Conservation (phyloP, 495 filamentous ascomycete species). For the Penicillium longicatenatum region DNA sequence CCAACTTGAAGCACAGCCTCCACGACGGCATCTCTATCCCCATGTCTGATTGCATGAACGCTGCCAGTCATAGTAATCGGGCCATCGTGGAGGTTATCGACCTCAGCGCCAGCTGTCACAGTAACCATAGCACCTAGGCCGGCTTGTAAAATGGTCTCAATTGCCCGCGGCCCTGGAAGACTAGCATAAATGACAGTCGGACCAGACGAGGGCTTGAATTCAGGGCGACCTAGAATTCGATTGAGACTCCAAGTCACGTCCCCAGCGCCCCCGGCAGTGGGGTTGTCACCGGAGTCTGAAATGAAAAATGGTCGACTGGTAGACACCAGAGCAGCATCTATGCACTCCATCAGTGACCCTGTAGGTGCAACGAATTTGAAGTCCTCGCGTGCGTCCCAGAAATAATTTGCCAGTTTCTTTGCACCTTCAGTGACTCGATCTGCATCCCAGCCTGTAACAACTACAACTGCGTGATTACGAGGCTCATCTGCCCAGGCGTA, state of each 20-base stretch:
- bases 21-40: constrained; percentile 49
- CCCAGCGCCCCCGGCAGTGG: constrained; percentile 57
- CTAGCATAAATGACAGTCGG: constrained; percentile 58
- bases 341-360: constrained; percentile 50
- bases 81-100: constrained; percentile 53
- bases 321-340: constrained; percentile 49
- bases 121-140: constrained; percentile 54
- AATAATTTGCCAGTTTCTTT: constrained; percentile 46
- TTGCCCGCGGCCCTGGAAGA: constrained; percentile 52
- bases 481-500: constrained; percentile 63
- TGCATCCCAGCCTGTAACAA: constrained; percentile 55
- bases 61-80: constrained; percentile 56
- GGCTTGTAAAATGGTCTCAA: constrained; percentile 45
- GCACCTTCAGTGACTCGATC: constrained; percentile 38
- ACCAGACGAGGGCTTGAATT: constrained; percentile 42
- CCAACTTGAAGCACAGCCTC: constrained; percentile 57
- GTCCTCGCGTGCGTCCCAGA: constrained; percentile 51
- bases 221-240: constrained; percentile 47
- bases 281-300: constrained; percentile 61
- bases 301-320: constrained; percentile 55
- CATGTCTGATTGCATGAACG: constrained; percentile 55
- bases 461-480: constrained; percentile 53
- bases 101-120: constrained; percentile 56
- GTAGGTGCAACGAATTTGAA: constrained; percentile 59
- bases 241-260: constrained; percentile 58